Evolutionary conservation across 2,329 filamentous ascomycete genomes (phyloP).

Genomic region (Incumbomyces lentus): DNA sequence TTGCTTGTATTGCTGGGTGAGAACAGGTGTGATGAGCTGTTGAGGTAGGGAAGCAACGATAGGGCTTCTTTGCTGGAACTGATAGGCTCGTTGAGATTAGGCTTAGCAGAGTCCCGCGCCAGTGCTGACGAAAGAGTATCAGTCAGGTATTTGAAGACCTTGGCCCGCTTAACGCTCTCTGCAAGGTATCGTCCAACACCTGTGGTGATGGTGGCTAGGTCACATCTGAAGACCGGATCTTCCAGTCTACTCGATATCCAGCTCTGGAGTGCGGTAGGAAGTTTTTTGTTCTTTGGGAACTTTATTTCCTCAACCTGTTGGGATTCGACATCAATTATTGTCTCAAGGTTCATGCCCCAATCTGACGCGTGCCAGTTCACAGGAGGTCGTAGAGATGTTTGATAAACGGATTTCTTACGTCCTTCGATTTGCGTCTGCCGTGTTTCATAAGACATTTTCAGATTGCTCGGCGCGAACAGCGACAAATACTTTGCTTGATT

Average conservation of each 20-base stretch:
- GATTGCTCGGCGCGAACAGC: conserved; percentile 18
- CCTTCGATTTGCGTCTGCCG: conserved; percentile 5
- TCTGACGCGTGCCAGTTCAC: conserved; percentile 15
- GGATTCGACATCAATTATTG: conserved; percentile 12
- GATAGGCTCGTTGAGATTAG: background rate
- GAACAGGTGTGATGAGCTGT: conserved; percentile 8
- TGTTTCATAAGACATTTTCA: conserved; percentile 11
- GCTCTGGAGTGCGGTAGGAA: background rate
- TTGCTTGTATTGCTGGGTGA: background rate
- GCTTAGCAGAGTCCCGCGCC: background rate
- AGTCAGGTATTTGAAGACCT: conserved; percentile 12
- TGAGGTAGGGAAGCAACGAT: conserved; percentile 11
- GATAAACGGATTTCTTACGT: conserved; percentile 13
- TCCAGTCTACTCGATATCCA: conserved; percentile 16
- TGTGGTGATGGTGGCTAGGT: conserved; percentile 17
- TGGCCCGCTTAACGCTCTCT: conserved; percentile 16
- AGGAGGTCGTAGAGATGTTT: conserved; percentile 13
- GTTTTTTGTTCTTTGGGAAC: conserved; percentile 3
- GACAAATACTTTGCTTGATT: conserved; percentile 10
- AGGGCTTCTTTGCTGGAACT: conserved; percentile 2
- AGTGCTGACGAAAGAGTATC: background rate
- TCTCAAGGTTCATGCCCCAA: conserved; percentile 12
- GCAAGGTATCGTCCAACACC: conserved; percentile 19
- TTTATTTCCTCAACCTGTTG: conserved; percentile 9
- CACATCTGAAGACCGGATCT: conserved; percentile 12